Conservation (phyloP, 306 rosid species). For the Aeschynomene evenia region DNA sequence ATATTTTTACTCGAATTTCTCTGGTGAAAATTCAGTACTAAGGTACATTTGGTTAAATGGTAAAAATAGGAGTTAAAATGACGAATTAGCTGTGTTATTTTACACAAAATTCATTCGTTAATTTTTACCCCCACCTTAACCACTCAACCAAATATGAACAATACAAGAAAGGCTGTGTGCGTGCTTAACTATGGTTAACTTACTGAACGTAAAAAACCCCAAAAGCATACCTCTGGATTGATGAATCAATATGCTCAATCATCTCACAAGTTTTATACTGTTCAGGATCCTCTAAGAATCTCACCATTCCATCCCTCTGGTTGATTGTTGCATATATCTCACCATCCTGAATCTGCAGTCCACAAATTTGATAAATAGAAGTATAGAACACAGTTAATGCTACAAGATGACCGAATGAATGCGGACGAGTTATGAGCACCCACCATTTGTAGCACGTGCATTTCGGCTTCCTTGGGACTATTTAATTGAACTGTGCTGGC, state of each 20-base stretch:
- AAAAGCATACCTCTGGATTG: constrained; percentile 62
- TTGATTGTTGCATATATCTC: constrained; percentile 79
- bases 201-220: not conserved
- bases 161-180: not conserved
- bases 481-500: constrained; percentile 71
- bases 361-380: constrained; percentile 9
- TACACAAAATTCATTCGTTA: no score
- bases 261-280: constrained; percentile 74
- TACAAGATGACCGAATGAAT: not conserved
- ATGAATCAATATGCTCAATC: constrained; percentile 73
- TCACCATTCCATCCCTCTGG: constrained; percentile 91
- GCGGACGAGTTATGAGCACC: not conserved
- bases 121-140: no score
- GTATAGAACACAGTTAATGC: not conserved
- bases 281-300: constrained; percentile 90
- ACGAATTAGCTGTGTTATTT: no score
- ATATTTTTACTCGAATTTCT: not conserved
- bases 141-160: no score
- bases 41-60: no score
- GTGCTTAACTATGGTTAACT: not conserved
- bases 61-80: no score
- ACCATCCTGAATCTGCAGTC: constrained; percentile 73
- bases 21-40: not conserved
- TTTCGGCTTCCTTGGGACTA: constrained; percentile 80
- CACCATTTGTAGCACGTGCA: constrained; percentile 96